Evolutionary conservation across 495 filamentous ascomycete species (phyloP).

Genomic region (Pseudomonodictys pantanalensis): DNA sequence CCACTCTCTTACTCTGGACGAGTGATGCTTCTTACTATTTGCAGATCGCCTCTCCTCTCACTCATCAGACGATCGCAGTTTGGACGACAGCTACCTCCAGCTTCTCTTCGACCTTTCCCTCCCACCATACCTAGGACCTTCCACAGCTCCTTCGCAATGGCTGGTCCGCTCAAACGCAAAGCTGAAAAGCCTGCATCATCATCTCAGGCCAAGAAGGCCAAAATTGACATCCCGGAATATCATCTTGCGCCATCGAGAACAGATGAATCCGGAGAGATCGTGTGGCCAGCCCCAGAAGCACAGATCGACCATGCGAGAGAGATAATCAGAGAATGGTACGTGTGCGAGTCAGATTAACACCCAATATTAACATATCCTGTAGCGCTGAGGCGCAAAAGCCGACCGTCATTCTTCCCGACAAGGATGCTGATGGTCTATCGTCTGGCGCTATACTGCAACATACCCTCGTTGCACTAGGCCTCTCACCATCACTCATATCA

Average conservation of each 20-base stretch:
- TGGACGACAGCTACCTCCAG: too few species aligned
- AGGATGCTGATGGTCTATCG: conserved; percentile 60
- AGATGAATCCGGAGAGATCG: conserved; percentile 45
- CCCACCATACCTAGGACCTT: background rate
- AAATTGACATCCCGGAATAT: conserved; percentile 38
- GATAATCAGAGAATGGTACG: conserved; percentile 55
- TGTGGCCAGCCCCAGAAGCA: conserved; percentile 54
- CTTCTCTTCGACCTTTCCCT: background rate
- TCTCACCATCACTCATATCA: conserved; percentile 45
- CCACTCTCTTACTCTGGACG: background rate
- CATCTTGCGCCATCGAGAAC: conserved; percentile 35
- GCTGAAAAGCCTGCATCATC: background rate
- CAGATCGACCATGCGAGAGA: conserved; percentile 48
- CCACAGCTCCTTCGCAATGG: background rate
- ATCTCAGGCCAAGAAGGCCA: conserved; percentile 31
- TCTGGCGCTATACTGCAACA: conserved; percentile 57
- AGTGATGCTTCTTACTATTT: background rate
- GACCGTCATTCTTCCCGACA: conserved; percentile 57
- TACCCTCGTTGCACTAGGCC: conserved; percentile 52
- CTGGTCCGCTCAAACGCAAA: conserved; percentile 16
- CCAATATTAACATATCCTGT: background rate
- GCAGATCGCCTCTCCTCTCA: background rate
- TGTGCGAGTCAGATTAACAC: background rate
- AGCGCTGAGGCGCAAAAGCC: conserved; percentile 34
- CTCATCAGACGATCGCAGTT: background rate